Conservation (phyloP, 371 early-diverging fungal species). For the Batrachochytrium dendrobatidis region DNA sequence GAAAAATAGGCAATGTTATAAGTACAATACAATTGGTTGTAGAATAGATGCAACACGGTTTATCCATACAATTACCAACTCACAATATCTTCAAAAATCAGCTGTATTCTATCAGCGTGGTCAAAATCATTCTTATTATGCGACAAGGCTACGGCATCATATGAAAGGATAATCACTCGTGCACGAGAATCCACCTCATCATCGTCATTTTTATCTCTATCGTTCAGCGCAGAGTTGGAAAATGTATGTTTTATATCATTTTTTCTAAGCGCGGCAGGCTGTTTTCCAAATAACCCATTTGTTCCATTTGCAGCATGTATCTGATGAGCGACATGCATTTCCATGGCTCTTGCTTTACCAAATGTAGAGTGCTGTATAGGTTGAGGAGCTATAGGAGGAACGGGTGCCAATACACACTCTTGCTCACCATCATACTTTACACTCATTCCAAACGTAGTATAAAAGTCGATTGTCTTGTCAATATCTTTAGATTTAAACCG, state of each 20-base stretch:
- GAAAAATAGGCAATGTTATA: no score
- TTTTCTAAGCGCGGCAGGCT: conserved; percentile 2
- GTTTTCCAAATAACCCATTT: conserved; percentile 3
- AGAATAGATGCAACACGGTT: no score
- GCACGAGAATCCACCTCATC: conserved; percentile 3
- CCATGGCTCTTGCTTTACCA: no score
- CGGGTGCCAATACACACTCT: not conserved
- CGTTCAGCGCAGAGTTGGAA: not conserved
- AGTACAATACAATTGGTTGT: no score
- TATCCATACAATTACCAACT: no score
- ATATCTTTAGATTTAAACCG: conserved; percentile 30
- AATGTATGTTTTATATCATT: not conserved
- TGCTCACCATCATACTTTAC: conserved; percentile 30
- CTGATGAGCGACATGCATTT: no score
- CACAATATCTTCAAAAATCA: conserved; percentile 23
- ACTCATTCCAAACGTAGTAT: conserved; percentile 40
- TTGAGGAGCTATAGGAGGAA: no score
- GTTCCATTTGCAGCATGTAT: no score
- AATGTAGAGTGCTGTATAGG: no score
- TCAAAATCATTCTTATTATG: conserved; percentile 8
- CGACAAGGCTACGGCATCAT: conserved; percentile 9
- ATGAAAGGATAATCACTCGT: not conserved
- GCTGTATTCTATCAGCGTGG: conserved; percentile 12
- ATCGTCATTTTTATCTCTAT: conserved; percentile 3
- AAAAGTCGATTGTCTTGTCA: conserved; percentile 39